Evolutionary conservation across 2,329 filamentous ascomycete species (phyloP), one percentile per base, ranked within the genome.

Genomic region (Pseudogymnoascus sp.): DNA sequence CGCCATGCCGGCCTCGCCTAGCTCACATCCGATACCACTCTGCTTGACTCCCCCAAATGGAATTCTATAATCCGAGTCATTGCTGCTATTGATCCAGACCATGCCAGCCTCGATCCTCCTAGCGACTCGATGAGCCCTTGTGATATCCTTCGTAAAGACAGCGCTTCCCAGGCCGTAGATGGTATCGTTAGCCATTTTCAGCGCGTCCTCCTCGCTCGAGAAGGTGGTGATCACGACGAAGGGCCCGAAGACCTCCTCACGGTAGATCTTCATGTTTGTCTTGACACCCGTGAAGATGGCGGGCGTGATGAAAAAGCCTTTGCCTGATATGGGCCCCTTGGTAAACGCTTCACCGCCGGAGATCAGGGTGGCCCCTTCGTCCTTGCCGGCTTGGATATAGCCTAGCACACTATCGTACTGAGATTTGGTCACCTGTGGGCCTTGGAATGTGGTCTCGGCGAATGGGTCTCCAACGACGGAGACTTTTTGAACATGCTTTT

Each of bases 1-100:
- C 47, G 79, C 77, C 64, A 90, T 74, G 1, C 86, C 87, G 42
- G 82, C 83, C 78, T 89, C 85, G 66, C 87, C 87, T 3, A 89
- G 78, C 75, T 96, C 91, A 63, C 88, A 86, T 53, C 90, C 90
- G 63, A 92, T 60, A 66, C 91, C 90, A 29, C 80, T 84, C 77
- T 91, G 83, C 77, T 93, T 93, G 80, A 83, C 90, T 0, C 91
- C 91, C 62, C 88, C 87, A 69, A 93, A 93, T 16, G 72, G 76
- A 61, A 88, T 70, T 69, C 85, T 80, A 76, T 86, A 84, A 74
- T 88, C 84, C 1, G 95, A 78, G 66, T 86, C 78, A 77, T 96
- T 96, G 79, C 93, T 71, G 60, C 64, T 68, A 60, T 71, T 69
- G 63, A 71, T 71, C 72, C 73, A 75, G 61, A 74, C 71, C 35